Evolutionary conservation across 345 rosid species (phyloP).

Genomic region (Citrus australasica): DNA sequence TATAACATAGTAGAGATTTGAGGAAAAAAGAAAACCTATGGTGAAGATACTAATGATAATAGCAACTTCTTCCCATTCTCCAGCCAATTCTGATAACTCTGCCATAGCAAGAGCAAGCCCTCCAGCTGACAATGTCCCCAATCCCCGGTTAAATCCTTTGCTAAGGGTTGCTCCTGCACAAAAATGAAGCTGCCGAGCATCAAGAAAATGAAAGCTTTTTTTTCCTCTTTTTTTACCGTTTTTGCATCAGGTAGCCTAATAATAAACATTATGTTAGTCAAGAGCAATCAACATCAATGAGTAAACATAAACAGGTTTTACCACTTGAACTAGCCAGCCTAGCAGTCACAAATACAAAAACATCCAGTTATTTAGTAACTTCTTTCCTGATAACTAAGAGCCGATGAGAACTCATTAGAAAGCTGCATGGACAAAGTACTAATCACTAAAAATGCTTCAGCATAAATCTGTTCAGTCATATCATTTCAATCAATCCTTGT

Average conservation of each 20-base stretch:
- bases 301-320: background rate
- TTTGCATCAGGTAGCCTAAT: background rate
- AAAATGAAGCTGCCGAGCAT: background rate
- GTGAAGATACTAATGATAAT: slow-evolving; percentile 72
- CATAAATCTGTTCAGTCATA: background rate
- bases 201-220: background rate
- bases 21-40: slow-evolving; percentile 33
- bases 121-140: slow-evolving; percentile 94
- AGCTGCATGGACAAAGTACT: background rate
- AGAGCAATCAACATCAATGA: background rate
- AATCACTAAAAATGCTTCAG: background rate
- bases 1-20: background rate
- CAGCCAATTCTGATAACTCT: slow-evolving; percentile 60
- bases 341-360: too few species aligned
- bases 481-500: background rate
- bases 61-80: slow-evolving; percentile 66
- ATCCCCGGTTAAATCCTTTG: slow-evolving; percentile 85
- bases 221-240: background rate
- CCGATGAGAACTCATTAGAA: background rate
- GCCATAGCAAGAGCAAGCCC: slow-evolving; percentile 90
- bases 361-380: background rate
- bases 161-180: slow-evolving; percentile 83
- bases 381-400: background rate
- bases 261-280: background rate
- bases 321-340: too few species aligned